phyloP scores from a whole-genome alignment of 345 rosid species.

The Eucalyptus marginata region DNA sequence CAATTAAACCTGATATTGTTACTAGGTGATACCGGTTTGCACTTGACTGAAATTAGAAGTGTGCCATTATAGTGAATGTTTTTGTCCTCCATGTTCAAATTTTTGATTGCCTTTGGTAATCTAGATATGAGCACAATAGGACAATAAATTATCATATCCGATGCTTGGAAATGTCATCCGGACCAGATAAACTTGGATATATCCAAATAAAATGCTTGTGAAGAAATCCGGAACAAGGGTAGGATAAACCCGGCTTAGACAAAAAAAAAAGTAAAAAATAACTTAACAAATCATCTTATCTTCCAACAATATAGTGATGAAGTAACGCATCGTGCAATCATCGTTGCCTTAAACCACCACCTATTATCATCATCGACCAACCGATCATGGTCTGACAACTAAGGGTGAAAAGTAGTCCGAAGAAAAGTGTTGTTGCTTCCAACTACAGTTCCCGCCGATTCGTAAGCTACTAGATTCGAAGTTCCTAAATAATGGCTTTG shows the following conservation, averaged over 20 bases:
- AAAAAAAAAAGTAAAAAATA: background rate
- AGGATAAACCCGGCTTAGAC: background rate
- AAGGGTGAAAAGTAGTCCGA: background rate
- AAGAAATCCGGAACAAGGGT: rapidly evolving
- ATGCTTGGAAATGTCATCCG: rapidly evolving
- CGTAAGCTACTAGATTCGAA: background rate
- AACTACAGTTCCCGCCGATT: background rate
- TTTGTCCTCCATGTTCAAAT: background rate
- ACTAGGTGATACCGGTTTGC: background rate
- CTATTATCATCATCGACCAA: background rate
- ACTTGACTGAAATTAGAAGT: background rate
- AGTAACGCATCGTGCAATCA: background rate
- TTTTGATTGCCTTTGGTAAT: background rate
- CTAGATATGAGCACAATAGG: background rate
- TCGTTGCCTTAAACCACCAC: background rate
- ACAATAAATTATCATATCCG: background rate
- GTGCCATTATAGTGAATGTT: background rate
- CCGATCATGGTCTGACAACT: background rate
- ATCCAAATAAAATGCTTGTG: rapidly evolving
- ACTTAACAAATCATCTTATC: background rate
- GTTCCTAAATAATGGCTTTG: background rate
- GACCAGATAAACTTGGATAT: rapidly evolving
- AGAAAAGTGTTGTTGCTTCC: background rate
- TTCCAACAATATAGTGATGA: background rate
- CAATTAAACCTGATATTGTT: background rate